Percentiles rank a stretch among this genome's conserved stretches.
Evolutionary conservation across 2,329 filamentous ascomycete species (phyloP).

Genomic region (Cytospora paraplurivora): DNA sequence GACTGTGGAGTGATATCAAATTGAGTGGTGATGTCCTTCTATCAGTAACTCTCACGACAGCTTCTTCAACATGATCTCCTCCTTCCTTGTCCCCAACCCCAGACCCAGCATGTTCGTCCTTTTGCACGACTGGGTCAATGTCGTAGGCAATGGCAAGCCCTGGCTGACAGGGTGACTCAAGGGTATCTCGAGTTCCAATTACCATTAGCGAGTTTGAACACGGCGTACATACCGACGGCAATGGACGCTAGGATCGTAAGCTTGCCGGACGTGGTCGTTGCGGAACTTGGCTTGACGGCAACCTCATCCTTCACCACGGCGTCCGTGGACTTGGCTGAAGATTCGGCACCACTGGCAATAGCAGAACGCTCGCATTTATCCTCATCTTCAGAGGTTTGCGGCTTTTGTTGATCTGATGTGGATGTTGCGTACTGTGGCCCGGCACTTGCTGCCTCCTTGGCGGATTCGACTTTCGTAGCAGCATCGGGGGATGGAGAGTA

Average conservation of each 20-base stretch:
- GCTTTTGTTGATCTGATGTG: conserved; percentile 27
- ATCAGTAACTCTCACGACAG: conserved; percentile 25
- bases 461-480: conserved; percentile 28
- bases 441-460: conserved; percentile 26
- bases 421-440: conserved; percentile 29
- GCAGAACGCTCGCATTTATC: conserved; percentile 27
- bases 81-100: conserved; percentile 20
- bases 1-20: conserved; percentile 3
- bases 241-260: conserved; percentile 30
- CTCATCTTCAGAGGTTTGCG: conserved; percentile 18
- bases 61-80: conserved; percentile 28
- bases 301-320: conserved; percentile 29
- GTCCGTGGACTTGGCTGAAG: conserved; percentile 30
- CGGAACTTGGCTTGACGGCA: conserved; percentile 21
- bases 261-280: conserved; percentile 29
- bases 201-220: conserved; percentile 31
- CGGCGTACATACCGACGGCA: conserved; percentile 28
- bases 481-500: conserved; percentile 24
- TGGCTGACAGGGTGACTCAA: conserved; percentile 26
- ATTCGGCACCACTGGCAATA: conserved; percentile 24
- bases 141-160: conserved; percentile 21
- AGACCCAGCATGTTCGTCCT: conserved; percentile 23
- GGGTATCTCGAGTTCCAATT: conserved; percentile 29
- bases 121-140: conserved; percentile 25
- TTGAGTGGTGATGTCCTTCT: conserved; percentile 21